phyloP scores from a whole-genome alignment of 805 yeast genomes.

The Metschnikowia amazonensis region DNA sequence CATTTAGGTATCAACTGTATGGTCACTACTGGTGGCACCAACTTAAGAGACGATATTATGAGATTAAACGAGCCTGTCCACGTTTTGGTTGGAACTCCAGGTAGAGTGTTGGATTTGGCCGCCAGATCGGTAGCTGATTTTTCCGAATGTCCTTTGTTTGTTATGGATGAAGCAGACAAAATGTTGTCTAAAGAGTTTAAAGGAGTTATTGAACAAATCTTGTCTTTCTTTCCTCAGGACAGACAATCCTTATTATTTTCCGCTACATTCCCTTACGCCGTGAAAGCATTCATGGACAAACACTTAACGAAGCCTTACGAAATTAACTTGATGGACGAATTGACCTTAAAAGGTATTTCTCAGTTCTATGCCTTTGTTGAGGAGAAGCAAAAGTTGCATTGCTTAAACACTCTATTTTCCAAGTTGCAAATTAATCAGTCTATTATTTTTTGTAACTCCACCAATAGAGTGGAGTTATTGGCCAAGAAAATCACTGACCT shows the following conservation, averaged over 20 bases:
- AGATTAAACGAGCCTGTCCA: conserved; percentile 93
- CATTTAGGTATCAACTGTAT: conserved; percentile 89
- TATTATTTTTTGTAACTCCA: conserved; percentile 94
- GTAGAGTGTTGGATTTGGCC: conserved; percentile 93
- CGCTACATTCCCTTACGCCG: conserved; percentile 95
- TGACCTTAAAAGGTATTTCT: conserved; percentile 92
- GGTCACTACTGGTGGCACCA: conserved; percentile 99
- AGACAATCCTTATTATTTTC: conserved; percentile 82
- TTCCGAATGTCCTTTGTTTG: conserved; percentile 78
- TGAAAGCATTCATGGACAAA: conserved; percentile 86
- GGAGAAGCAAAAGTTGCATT: conserved; percentile 92
- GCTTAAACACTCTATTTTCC: conserved; percentile 90
- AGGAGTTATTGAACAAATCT: conserved; percentile 79
- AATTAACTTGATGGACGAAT: conserved; percentile 95
- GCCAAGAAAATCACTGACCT: conserved; percentile 95
- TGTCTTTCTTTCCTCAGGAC: conserved; percentile 66
- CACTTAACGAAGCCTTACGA: conserved; percentile 91
- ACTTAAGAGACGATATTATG: conserved; percentile 87
- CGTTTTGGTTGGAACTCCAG: conserved; percentile 95
- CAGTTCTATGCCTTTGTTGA: conserved; percentile 98
- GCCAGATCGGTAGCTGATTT: conserved; percentile 83
- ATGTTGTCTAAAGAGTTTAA: conserved; percentile 90
- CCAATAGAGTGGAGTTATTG: conserved; percentile 90
- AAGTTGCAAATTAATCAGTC: conserved; percentile 95
- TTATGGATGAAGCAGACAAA: conserved; percentile 99